phyloP scores from a whole-genome alignment of 495 filamentous ascomycete genomes.

The Penicillium arizonense region DNA sequence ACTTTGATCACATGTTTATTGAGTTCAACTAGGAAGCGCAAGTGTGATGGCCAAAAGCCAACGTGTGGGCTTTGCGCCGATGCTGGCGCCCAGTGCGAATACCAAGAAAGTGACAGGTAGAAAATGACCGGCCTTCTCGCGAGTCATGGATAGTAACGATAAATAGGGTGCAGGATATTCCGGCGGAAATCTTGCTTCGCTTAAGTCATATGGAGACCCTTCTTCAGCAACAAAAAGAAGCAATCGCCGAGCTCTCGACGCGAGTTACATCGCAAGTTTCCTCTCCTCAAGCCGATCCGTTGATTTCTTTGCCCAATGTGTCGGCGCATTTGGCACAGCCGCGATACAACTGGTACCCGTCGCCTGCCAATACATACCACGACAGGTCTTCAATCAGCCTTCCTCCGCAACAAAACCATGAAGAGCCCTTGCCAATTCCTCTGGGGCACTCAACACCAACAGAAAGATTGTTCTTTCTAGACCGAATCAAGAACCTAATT shows the following conservation, averaged over 20 bases:
- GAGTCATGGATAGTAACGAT: conserved; percentile 2
- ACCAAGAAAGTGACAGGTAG: conserved; percentile 21
- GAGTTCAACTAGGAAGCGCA: conserved; percentile 13
- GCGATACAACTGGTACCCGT: conserved; percentile 4
- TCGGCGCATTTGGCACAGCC: background rate
- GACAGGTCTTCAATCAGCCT: background rate
- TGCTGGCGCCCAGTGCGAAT: conserved; percentile 17
- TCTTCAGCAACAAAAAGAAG: conserved; percentile 4
- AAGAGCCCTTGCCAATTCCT: conserved; percentile 13
- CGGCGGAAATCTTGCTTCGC: conserved; percentile 3
- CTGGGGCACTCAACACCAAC: conserved; percentile 15
- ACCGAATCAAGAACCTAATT: conserved; percentile 14
- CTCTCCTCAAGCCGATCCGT: background rate
- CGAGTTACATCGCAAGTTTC: background rate
- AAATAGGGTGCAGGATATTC: conserved; percentile 7
- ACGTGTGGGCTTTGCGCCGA: conserved; percentile 17
- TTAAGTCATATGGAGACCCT: conserved; percentile 5
- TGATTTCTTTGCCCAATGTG: background rate
- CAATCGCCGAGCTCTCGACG: background rate
- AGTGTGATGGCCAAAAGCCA: conserved; percentile 21
- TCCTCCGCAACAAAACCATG: background rate
- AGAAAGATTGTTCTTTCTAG: conserved; percentile 12
- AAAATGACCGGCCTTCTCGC: background rate
- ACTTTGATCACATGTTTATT: background rate
- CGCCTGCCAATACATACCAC: background rate